These are phyloP conservation scores for Epichloe gansuensis DNA, from an alignment of 2,329 filamentous ascomycete genomes.

Conservation along the genomic window DNA sequence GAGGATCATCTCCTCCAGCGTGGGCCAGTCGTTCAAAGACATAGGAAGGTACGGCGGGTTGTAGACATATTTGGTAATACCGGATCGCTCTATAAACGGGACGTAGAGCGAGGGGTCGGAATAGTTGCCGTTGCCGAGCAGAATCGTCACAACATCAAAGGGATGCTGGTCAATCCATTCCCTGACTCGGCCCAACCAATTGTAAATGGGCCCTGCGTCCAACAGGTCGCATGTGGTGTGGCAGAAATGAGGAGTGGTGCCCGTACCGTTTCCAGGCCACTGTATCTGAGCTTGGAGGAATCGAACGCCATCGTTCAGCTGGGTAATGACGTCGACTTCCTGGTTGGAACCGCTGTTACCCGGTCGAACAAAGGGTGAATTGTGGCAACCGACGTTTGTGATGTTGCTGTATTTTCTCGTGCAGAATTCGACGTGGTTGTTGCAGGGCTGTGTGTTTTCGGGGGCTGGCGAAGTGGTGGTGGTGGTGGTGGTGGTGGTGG, in stretches of 20 bases:
- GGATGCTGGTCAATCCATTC: slow-evolving; percentile 65
- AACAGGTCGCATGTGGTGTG: slow-evolving; percentile 75
- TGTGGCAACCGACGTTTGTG: slow-evolving; percentile 66
- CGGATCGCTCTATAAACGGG: slow-evolving; percentile 55
- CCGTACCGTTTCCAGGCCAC: slow-evolving; percentile 35
- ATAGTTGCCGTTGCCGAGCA: slow-evolving; percentile 75
- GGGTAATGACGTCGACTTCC: slow-evolving; percentile 48
- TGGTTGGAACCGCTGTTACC: slow-evolving; percentile 71
- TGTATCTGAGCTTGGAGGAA: slow-evolving; percentile 53
- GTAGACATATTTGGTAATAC: slow-evolving; percentile 62
- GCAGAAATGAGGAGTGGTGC: slow-evolving; percentile 53
- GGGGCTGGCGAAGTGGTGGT: slow-evolving; percentile 27
- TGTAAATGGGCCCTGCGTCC: slow-evolving; percentile 64
- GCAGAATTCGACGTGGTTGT: slow-evolving; percentile 68
- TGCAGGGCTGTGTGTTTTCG: slow-evolving; percentile 67
- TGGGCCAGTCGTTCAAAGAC: slow-evolving; percentile 68
- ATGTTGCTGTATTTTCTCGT: slow-evolving; percentile 67
- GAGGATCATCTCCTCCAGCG: slow-evolving; percentile 63
- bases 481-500: slow-evolving; percentile 24
- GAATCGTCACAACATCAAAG: slow-evolving; percentile 76
- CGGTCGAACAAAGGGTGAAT: slow-evolving; percentile 60
- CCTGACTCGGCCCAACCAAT: slow-evolving; percentile 56
- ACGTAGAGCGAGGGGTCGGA: slow-evolving; percentile 51
- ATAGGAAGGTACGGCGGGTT: slow-evolving; percentile 58
- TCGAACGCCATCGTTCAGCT: slow-evolving; percentile 66